Conservation (phyloP, 78 protist genomes). For the Emiliania huxleyi region DNA sequence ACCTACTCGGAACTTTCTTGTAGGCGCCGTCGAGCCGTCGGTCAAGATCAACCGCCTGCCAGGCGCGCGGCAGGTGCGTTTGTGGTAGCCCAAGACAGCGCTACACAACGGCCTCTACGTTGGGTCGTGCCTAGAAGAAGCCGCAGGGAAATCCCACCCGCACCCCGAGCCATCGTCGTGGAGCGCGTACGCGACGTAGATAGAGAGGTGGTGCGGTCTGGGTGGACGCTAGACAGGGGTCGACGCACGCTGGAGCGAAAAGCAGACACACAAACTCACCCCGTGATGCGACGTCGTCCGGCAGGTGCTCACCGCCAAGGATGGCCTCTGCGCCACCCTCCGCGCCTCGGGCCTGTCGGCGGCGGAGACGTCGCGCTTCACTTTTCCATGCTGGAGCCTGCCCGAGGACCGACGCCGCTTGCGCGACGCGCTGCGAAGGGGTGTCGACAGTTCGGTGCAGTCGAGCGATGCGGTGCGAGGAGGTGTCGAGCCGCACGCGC, state of each 20-base stretch:
- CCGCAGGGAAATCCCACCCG: neutral
- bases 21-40: no score
- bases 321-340: neutral
- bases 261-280: neutral
- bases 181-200: no score
- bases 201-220: neutral
- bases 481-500: neutral
- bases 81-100: no score
- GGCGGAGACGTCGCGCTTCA: neutral
- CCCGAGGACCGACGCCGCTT: neutral
- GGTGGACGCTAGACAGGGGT: neutral
- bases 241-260: no score
- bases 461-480: no score
- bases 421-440: neutral
- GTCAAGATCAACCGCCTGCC: no score
- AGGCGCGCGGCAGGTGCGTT: no score
- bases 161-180: neutral
- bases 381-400: neutral
- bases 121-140: no score
- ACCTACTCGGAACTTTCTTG: no score
- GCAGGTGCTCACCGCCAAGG: neutral
- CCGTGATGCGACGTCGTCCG: neutral
- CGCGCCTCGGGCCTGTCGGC: neutral
- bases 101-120: no score
- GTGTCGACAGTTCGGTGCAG: no score